Conservation (phyloP, 75 land plant species). For the Cryptomeria japonica region DNA sequence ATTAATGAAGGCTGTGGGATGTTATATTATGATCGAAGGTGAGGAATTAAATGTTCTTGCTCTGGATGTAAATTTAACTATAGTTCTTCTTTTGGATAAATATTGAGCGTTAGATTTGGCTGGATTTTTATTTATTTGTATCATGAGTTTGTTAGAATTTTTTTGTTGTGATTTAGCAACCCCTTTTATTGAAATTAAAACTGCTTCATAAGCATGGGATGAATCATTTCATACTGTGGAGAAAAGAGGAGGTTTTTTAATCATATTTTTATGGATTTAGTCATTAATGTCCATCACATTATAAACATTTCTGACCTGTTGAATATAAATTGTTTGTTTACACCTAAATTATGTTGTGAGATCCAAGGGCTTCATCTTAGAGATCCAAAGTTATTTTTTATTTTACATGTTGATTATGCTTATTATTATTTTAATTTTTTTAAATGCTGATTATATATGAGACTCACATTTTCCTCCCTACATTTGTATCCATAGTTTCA, state of each 20-base stretch:
- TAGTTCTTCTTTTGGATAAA: not conserved
- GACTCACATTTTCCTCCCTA: too few species aligned
- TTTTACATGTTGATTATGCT: too few species aligned
- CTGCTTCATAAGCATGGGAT: not conserved
- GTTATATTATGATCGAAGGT: not conserved
- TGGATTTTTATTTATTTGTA: not conserved
- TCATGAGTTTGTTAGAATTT: not conserved
- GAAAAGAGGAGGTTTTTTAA: not conserved
- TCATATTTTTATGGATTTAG: not conserved
- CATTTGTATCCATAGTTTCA: too few species aligned
- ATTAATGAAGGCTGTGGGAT: too few species aligned
- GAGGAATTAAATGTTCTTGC: not conserved
- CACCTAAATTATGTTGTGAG: not conserved
- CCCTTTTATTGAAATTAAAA: not conserved
- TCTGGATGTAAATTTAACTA: not conserved
- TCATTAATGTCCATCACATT: not conserved
- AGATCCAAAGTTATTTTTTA: too few species aligned
- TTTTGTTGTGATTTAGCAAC: not conserved
- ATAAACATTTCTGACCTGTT: not conserved
- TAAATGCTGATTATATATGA: too few species aligned
- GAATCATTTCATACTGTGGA: not conserved
- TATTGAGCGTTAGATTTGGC: not conserved
- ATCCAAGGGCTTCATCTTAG: not conserved
- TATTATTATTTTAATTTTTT: too few species aligned
- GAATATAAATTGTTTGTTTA: not conserved